Evolutionary conservation across 2,329 filamentous ascomycete genomes (phyloP).

Genomic region (Cordyceps cicadae): DNA sequence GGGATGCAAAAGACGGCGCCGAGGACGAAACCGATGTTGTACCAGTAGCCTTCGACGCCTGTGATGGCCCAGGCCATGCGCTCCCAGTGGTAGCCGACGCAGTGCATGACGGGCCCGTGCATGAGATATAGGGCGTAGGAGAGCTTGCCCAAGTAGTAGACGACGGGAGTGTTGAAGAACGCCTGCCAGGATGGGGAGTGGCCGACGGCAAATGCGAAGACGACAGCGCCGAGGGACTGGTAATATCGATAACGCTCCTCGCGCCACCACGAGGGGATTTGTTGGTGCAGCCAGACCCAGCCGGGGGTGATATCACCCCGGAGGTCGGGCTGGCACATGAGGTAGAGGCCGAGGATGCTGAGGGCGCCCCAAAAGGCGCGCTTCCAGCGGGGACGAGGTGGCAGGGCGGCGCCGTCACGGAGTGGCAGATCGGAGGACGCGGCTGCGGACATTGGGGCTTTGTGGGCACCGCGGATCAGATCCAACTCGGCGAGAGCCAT

Average conservation of each 20-base stretch:
- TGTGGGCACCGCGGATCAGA: slow-evolving; percentile 38
- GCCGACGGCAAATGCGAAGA: slow-evolving; percentile 43
- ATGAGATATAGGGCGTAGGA: slow-evolving; percentile 55
- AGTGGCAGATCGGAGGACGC: slow-evolving; percentile 15
- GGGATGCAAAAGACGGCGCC: slow-evolving; percentile 41
- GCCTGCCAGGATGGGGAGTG: slow-evolving; percentile 38
- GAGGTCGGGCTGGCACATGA: slow-evolving; percentile 34
- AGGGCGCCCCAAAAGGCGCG: slow-evolving; percentile 30
- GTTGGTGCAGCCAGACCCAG: slow-evolving; percentile 38
- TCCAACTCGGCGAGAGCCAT: slow-evolving; percentile 49
- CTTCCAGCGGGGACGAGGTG: slow-evolving; percentile 4
- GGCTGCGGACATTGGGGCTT: slow-evolving; percentile 18
- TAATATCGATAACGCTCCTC: slow-evolving; percentile 47
- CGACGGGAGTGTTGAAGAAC: slow-evolving; percentile 39
- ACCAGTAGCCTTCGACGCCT: slow-evolving; percentile 37
- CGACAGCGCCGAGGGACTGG: slow-evolving; percentile 44
- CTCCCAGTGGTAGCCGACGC: slow-evolving; percentile 43
- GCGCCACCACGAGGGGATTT: slow-evolving; percentile 42
- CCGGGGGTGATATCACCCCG: slow-evolving; percentile 41
- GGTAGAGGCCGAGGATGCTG: slow-evolving; percentile 43
- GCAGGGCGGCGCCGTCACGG: slow-evolving; percentile 15
- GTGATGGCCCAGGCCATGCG: slow-evolving; percentile 39
- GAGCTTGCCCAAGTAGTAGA: slow-evolving; percentile 53
- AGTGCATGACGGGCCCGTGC: slow-evolving; percentile 49
- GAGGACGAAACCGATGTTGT: slow-evolving; percentile 38